A percentile compares a stretch with the other conserved stretches of the same genome.
phyloP scores from a whole-genome alignment of 306 rosid genomes.

The Acacia confusa region DNA sequence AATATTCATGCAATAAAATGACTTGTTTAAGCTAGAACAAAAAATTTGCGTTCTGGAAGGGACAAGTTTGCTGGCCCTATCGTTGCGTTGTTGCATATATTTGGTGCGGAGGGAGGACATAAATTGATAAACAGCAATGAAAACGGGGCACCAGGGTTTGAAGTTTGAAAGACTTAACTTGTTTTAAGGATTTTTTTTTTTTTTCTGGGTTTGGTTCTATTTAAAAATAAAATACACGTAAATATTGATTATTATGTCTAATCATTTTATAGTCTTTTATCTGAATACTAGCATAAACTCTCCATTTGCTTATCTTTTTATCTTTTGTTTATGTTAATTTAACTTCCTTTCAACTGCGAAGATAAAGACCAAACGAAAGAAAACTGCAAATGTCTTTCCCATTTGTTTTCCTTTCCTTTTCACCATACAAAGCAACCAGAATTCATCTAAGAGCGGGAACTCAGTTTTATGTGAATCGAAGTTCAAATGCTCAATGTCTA shows the following conservation, averaged over 20 bases:
- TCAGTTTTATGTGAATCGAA: not conserved
- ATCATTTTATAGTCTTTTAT: not conserved
- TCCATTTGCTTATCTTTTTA: too few relatives aligned
- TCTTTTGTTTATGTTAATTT: too few relatives aligned
- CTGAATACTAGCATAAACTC: too few relatives aligned
- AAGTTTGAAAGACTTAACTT: not conserved
- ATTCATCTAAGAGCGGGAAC: not conserved
- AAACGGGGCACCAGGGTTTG: not conserved
- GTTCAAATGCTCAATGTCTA: not conserved
- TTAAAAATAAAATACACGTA: not conserved
- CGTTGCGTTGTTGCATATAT: not conserved
- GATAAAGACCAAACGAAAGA: too few relatives aligned
- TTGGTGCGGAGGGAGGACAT: not conserved
- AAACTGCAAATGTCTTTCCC: too few relatives aligned
- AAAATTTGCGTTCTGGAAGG: not conserved
- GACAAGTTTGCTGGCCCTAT: not conserved
- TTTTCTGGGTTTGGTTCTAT: too few relatives aligned
- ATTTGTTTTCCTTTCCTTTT: not conserved
- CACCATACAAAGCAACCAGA: not conserved
- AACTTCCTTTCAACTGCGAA: too few relatives aligned
- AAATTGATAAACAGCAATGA: not conserved
- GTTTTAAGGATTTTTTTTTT: too few relatives aligned
- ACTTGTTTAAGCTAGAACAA: not conserved
- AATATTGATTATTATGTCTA: not conserved
- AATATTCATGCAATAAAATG: conserved; percentile 33